Conservation (phyloP, 2,329 filamentous ascomycete species). For the Fusarium stilboides region DNA sequence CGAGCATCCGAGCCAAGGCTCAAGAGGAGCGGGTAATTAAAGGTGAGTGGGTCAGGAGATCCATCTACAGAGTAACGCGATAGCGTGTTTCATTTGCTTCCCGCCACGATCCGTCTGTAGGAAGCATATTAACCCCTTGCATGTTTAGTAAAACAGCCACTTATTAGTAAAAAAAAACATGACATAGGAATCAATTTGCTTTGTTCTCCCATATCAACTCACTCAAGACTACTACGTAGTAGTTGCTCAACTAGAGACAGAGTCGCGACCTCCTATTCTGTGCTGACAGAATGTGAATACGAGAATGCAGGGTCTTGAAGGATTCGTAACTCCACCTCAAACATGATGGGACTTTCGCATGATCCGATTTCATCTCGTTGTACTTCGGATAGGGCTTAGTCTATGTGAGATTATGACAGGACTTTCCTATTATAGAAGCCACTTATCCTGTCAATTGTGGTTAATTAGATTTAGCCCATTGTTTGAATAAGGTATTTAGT, state of each 20-base stretch:
- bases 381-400: too few species aligned
- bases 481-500: too few species aligned
- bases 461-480: too few species aligned
- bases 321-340: neutral
- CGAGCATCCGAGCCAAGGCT: neutral
- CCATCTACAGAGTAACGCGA: neutral
- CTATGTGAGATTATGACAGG: too few species aligned
- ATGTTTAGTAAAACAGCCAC: neutral
- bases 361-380: neutral
- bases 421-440: too few species aligned
- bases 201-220: neutral
- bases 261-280: neutral
- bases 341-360: neutral
- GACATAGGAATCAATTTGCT: accelerated
- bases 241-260: neutral
- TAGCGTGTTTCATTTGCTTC: neutral
- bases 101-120: neutral
- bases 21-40: neutral
- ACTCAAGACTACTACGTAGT: neutral
- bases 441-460: too few species aligned
- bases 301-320: neutral
- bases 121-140: neutral
- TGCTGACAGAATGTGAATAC: neutral
- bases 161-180: neutral
- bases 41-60: neutral